Evolutionary conservation across 2,329 filamentous ascomycete genomes (phyloP).

Genomic region (Lachnellula hyalina): DNA sequence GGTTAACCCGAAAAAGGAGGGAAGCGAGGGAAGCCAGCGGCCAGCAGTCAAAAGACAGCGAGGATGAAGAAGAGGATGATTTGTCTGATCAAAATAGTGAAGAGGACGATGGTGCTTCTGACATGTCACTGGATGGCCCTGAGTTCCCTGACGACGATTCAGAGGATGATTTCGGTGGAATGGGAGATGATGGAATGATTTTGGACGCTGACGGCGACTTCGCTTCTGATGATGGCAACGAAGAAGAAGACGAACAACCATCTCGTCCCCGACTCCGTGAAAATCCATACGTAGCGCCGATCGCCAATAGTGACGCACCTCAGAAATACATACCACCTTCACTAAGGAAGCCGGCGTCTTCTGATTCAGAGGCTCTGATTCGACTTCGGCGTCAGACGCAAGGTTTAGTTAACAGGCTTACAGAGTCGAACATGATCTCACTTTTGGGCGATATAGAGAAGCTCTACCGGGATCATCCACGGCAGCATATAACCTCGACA

Average conservation of each 20-base stretch:
- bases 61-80: conserved; percentile 13
- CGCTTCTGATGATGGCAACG: conserved; percentile 34
- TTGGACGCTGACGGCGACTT: conserved; percentile 36
- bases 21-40: conserved; percentile 33
- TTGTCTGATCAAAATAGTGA: conserved; percentile 23
- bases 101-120: conserved; percentile 29
- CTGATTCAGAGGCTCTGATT: conserved; percentile 60
- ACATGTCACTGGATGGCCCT: conserved; percentile 25
- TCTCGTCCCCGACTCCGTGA: conserved; percentile 52
- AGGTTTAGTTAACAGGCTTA: conserved; percentile 86
- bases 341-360: conserved; percentile 57
- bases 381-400: conserved; percentile 76
- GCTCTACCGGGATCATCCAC: conserved; percentile 75
- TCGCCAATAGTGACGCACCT: conserved; percentile 40
- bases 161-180: conserved; percentile 21
- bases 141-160: conserved; percentile 29
- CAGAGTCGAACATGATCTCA: conserved; percentile 81
- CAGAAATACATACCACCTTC: conserved; percentile 90
- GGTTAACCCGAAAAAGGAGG: conserved; percentile 53
- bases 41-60: neutral
- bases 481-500: conserved; percentile 81
- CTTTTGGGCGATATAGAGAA: conserved; percentile 79
- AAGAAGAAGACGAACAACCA: conserved; percentile 29
- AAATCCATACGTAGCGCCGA: conserved; percentile 83
- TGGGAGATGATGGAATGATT: conserved; percentile 34